Evolutionary conservation across 2,329 filamentous ascomycete genomes (phyloP).

Genomic region (Diaporthe amygdali): DNA sequence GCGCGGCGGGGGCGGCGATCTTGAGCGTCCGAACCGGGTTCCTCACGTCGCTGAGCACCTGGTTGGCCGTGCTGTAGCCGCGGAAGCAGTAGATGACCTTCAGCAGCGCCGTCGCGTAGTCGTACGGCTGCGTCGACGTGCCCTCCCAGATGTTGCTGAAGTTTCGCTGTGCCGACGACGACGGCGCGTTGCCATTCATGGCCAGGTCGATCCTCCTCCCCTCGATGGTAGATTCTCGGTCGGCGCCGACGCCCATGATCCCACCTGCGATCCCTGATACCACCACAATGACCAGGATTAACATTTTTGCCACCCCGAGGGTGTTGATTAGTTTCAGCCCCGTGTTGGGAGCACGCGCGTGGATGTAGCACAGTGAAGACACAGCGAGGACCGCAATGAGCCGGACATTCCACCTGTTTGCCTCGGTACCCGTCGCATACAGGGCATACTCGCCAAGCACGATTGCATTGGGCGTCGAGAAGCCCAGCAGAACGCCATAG

Average conservation of each 20-base stretch:
- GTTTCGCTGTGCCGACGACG: slow-evolving; percentile 43
- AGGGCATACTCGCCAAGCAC: slow-evolving; percentile 57
- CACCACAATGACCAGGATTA: slow-evolving; percentile 52
- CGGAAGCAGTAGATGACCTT: slow-evolving; percentile 62
- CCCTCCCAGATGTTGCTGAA: slow-evolving; percentile 45
- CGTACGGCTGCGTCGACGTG: slow-evolving; percentile 45
- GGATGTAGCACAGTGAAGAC: slow-evolving; percentile 51
- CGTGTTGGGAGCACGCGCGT: slow-evolving; percentile 49
- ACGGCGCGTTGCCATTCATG: slow-evolving; percentile 29
- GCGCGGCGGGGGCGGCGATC: slow-evolving; percentile 59
- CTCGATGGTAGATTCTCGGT: slow-evolving; percentile 18
- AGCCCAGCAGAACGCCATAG: slow-evolving; percentile 55
- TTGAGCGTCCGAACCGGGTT: slow-evolving; percentile 64
- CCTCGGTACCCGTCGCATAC: slow-evolving; percentile 45
- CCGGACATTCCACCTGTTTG: slow-evolving; percentile 54
- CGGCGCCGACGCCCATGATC: slow-evolving; percentile 36
- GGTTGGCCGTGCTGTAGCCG: slow-evolving; percentile 60
- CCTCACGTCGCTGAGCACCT: slow-evolving; percentile 61
- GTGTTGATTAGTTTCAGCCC: slow-evolving; percentile 54
- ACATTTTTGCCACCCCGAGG: slow-evolving; percentile 53
- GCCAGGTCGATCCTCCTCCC: slow-evolving; percentile 30
- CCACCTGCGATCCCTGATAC: slow-evolving; percentile 46
- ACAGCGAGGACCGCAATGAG: slow-evolving; percentile 52
- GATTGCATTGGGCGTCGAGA: slow-evolving; percentile 57
- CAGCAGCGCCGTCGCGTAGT: slow-evolving; percentile 55